A percentile compares a stretch with the other conserved stretches of the same genome.
Evolutionary conservation across 257 asterid genomes (phyloP).

Genomic region (Solanum clarkiae): DNA sequence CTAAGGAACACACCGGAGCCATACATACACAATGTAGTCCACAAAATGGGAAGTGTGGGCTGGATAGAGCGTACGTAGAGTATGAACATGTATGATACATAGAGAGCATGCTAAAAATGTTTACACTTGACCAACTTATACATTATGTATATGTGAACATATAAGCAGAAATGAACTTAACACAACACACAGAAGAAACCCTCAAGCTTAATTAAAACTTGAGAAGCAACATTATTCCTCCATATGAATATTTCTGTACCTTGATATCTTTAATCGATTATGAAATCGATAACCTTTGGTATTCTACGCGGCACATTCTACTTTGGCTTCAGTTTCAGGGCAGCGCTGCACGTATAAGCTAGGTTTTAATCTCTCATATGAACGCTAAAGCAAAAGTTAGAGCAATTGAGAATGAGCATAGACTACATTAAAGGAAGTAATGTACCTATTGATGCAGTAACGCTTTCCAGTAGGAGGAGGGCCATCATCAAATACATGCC

Average conservation of each 20-base stretch:
- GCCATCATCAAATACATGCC: constrained; percentile 84
- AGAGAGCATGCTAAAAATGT: not conserved
- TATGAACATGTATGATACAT: not conserved
- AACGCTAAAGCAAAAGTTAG: not conserved
- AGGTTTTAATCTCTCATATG: not conserved
- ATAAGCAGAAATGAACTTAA: not conserved
- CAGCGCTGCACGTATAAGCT: constrained; percentile 31
- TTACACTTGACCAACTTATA: not conserved
- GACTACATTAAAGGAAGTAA: not conserved
- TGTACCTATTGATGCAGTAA: constrained; percentile 78
- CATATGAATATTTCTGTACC: not conserved
- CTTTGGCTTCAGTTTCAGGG: constrained; percentile 52
- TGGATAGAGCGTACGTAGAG: not conserved
- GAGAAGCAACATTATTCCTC: not conserved
- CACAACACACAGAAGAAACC: not conserved
- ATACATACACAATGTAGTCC: not conserved
- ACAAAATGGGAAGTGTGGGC: not conserved
- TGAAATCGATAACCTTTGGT: not conserved
- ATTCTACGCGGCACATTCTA: not conserved
- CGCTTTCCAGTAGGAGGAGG: constrained; percentile 90
- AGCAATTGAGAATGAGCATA: not conserved
- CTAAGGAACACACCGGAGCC: too few species aligned
- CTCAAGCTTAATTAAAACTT: not conserved
- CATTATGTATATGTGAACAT: not conserved
- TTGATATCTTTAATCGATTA: not conserved